These are phyloP conservation scores for Papiliotrema laurentii DNA, from an alignment of 1,284 basidiomycete genomes.

Conservation along the genomic window DNA sequence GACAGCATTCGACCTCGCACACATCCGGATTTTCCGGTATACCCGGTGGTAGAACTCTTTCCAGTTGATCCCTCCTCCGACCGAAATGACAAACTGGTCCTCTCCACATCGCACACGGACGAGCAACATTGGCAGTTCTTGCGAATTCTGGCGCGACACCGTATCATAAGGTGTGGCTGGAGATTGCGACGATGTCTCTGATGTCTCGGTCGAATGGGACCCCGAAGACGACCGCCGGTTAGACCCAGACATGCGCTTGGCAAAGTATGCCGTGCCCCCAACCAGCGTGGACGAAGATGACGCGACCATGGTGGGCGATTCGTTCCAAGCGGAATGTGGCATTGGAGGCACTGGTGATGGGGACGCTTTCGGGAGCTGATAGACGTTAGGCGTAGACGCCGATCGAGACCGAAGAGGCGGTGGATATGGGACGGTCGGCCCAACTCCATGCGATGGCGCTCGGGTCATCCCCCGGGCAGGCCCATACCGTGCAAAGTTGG, in stretches of 20 bases:
- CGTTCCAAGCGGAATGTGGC: slow-evolving; percentile 5
- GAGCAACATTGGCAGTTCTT: slow-evolving; percentile 10
- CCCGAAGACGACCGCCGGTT: slow-evolving; percentile 38
- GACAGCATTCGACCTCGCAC: slow-evolving; percentile 31
- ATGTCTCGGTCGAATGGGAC: slow-evolving; percentile 44
- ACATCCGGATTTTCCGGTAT: slow-evolving; percentile 83
- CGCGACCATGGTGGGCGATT: slow-evolving; percentile 9
- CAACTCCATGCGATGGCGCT: slow-evolving; percentile 26
- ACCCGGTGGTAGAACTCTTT: slow-evolving; percentile 81
- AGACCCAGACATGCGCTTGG: slow-evolving; percentile 22
- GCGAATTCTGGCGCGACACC: slow-evolving; percentile 8
- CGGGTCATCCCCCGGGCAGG: slow-evolving; percentile 33
- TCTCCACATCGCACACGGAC: slow-evolving; percentile 57
- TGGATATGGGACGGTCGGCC: slow-evolving; percentile 26
- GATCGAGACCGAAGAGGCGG: slow-evolving; percentile 47
- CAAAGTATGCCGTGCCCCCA: slow-evolving; percentile 39
- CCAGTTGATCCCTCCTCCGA: slow-evolving; percentile 48
- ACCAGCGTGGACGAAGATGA: slow-evolving; percentile 30
- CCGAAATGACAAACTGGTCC: slow-evolving; percentile 4
- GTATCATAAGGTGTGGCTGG: slow-evolving; percentile 51
- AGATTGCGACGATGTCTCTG: slow-evolving; percentile 42
- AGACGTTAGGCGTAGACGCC: slow-evolving; percentile 51
- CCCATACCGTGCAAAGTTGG: slow-evolving; percentile 6
- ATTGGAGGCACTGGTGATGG: slow-evolving; percentile 20
- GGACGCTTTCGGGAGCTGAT: slow-evolving; percentile 35